Conservation (phyloP, 768 basidiomycete species). For the Agrocybe praecox region DNA sequence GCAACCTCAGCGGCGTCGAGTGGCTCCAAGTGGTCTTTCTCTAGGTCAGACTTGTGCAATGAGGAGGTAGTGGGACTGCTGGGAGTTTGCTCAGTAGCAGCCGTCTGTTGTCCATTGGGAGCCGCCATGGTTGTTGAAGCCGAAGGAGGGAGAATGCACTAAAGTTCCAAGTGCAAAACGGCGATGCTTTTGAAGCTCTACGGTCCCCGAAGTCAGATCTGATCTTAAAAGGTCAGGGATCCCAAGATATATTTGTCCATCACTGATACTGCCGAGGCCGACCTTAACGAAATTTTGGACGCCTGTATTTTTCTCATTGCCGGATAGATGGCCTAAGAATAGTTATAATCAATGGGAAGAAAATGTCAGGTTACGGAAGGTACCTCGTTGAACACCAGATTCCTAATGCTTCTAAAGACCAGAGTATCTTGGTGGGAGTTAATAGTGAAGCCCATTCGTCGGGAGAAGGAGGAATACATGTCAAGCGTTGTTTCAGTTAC, state of each 20-base stretch:
- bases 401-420: neutral
- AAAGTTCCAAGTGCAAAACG: neutral
- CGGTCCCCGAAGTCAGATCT: neutral
- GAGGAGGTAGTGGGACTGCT: slow-evolving; percentile 5
- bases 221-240: neutral
- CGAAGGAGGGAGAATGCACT: neutral
- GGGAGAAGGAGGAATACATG: neutral
- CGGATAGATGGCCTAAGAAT: neutral
- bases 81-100: neutral
- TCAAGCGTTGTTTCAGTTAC: neutral
- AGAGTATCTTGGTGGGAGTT: neutral
- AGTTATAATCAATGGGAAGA: neutral
- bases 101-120: neutral
- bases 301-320: neutral
- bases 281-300: neutral
- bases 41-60: slow-evolving; percentile 9
- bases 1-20: slow-evolving; percentile 6
- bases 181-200: neutral
- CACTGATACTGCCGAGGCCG: neutral
- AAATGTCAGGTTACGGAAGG: neutral
- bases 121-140: slow-evolving; percentile 1
- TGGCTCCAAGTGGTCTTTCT: slow-evolving; percentile 8
- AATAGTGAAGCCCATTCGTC: neutral
- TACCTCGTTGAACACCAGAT: neutral
- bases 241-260: neutral